Evolutionary conservation across 1,284 basidiomycete genomes (phyloP), one percentile per base, ranked within the genome.

Genomic region (Microbotryum intermedium): DNA sequence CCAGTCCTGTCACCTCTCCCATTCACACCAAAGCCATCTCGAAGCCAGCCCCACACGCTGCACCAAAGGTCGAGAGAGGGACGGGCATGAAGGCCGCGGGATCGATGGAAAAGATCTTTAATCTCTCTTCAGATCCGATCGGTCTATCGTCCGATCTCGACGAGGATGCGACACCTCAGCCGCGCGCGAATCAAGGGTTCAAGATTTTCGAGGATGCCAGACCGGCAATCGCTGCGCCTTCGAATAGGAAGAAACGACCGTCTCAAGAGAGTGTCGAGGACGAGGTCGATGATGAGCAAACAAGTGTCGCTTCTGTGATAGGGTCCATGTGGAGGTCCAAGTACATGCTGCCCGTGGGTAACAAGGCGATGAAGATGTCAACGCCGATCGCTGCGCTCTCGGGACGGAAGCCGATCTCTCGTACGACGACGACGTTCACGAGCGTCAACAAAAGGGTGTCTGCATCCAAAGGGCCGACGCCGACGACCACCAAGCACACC

Each of bases 91-190:
- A 48, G n/a, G 11, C 11, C 4, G 30, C 11, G 50, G 18, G 10
- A 4, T n/a, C 26, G 30, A 51, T 25, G 5, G 56, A 51, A 13
- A 25, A 26, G 26, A 44, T 11, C 9, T n/a, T 62, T 54, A 53
- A 62, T 28, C 58, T 62, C 21, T 64, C 62, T 7, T 62, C 60
- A 7, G 65, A 65, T 43, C 59, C 60, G 46, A 64, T 67, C 29
- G n/a, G 57, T 10, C 47, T 56, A 16, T 59, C 63, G 4, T 65
- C 63, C 9, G 59, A 55, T 23, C n/a, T 30, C 20, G n/a, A n/a
- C 21, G 50, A 30, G 8, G 50, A 25, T 16, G 29, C 30, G 25
- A 51, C 25, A 25, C 50, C 21, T 29, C 25, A 25, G 2, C 50
- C 50, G 29, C 29, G 25, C 25, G 50, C n/a, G 28, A 30, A 48